phyloP scores from a whole-genome alignment of 2,329 filamentous ascomycete species.

The Cytospora mali region DNA sequence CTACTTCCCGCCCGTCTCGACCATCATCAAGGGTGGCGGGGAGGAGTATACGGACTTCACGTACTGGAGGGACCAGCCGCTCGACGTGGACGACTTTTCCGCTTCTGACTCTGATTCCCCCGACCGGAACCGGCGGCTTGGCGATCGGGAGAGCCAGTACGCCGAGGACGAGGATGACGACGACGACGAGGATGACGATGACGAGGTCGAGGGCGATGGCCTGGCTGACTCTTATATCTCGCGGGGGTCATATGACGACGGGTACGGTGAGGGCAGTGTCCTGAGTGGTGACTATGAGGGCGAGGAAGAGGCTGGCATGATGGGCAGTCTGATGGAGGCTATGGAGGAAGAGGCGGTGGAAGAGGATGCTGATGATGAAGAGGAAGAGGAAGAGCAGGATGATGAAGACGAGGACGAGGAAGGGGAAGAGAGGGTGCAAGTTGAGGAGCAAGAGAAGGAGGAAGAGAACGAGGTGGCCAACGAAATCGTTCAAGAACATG shows the following conservation, averaged over 20 bases:
- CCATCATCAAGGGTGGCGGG: slow-evolving; percentile 83
- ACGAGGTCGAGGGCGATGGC: slow-evolving; percentile 48
- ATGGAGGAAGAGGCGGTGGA: slow-evolving; percentile 43
- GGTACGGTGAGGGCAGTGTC: slow-evolving; percentile 44
- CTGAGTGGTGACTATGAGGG: slow-evolving; percentile 48
- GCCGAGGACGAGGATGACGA: slow-evolving; percentile 46
- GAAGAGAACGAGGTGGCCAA: slow-evolving; percentile 34
- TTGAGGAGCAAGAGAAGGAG: slow-evolving; percentile 48
- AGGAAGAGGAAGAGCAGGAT: slow-evolving; percentile 24
- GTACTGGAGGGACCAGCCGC: slow-evolving; percentile 86
- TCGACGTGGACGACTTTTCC: slow-evolving; percentile 86
- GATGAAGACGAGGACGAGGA: neutral
- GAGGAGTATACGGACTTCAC: slow-evolving; percentile 97
- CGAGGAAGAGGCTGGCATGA: slow-evolving; percentile 42
- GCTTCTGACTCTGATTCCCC: slow-evolving; percentile 72
- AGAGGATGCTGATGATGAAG: slow-evolving; percentile 36
- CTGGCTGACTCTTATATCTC: slow-evolving; percentile 50
- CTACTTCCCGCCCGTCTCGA: slow-evolving; percentile 91
- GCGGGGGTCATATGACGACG: slow-evolving; percentile 40
- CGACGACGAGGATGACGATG: slow-evolving; percentile 44
- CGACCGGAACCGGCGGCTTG: slow-evolving; percentile 44
- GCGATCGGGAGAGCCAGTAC: slow-evolving; percentile 54
- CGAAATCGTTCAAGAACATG: slow-evolving; percentile 30
- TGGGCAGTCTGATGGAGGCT: slow-evolving; percentile 44
- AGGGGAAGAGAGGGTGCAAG: slow-evolving; percentile 21